Conservation (phyloP, 371 early-diverging fungal genomes). For the Lichtheimia corymbifera region DNA sequence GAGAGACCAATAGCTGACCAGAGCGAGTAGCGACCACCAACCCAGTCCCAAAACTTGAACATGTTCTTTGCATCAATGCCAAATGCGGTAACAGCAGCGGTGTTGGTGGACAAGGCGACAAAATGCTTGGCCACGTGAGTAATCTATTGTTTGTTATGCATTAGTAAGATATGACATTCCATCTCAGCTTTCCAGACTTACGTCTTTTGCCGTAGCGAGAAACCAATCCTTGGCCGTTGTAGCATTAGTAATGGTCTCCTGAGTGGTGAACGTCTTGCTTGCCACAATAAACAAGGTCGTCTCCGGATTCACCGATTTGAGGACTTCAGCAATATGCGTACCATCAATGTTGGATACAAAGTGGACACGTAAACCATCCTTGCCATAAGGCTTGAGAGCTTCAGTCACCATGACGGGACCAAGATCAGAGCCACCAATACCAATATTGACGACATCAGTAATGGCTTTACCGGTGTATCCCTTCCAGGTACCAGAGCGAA, state of each 20-base stretch:
- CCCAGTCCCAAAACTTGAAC: constrained; percentile 99
- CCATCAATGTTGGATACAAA: constrained; percentile 99
- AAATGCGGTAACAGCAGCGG: constrained; percentile 83
- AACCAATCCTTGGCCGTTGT: constrained; percentile 94
- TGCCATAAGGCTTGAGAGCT: constrained; percentile 90
- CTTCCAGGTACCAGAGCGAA: constrained; percentile 90
- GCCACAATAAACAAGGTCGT: constrained; percentile 97
- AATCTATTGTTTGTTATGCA: constrained; percentile 25
- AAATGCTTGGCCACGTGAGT: constrained; percentile 97
- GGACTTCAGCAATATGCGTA: constrained; percentile 90
- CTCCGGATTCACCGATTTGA: constrained; percentile 89
- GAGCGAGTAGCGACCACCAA: constrained; percentile 98
- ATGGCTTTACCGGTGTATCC: constrained; percentile 95
- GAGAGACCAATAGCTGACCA: constrained; percentile 99
- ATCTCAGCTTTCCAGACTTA: constrained; percentile 38
- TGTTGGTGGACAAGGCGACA: constrained; percentile 98
- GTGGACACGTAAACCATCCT: constrained; percentile 78
- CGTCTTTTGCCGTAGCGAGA: constrained; percentile 80
- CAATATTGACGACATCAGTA: constrained; percentile 97
- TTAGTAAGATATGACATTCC: constrained; percentile 1
- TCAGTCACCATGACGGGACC: constrained; percentile 99
- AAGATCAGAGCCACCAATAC: constrained; percentile 99
- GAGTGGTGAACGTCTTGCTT: constrained; percentile 98
- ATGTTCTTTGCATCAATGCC: constrained; percentile 94
- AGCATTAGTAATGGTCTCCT: constrained; percentile 98